A percentile compares a stretch with the other conserved stretches of the same genome.
These are phyloP conservation scores for Puccinia hordei DNA, from an alignment of 1,284 basidiomycete genomes.

Conservation along the genomic window DNA sequence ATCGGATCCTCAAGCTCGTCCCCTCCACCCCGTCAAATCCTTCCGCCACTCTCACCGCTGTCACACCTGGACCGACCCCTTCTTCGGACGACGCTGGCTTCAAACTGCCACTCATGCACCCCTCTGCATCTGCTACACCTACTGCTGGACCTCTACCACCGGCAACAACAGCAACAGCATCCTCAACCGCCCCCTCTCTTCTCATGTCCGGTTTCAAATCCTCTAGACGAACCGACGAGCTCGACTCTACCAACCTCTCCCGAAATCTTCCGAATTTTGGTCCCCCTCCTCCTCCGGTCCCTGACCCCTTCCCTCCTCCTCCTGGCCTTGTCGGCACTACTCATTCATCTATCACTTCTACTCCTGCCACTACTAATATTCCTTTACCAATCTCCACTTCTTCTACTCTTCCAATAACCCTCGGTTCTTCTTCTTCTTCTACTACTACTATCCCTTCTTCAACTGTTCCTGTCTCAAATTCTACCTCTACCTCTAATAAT, in stretches of 20 bases:
- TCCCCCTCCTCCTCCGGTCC: not conserved
- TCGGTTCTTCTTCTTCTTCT: too few species aligned
- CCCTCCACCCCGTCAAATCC: not conserved
- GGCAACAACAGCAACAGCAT: too few species aligned
- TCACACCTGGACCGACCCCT: not conserved
- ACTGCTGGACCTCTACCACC: not conserved
- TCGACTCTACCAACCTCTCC: not conserved
- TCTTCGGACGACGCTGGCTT: not conserved
- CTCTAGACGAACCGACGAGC: not conserved
- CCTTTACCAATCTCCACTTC: too few species aligned
- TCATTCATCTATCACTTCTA: not conserved
- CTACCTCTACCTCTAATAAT: not conserved
- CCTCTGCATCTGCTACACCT: not conserved
- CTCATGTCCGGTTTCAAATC: not conserved
- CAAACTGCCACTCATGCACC: not conserved
- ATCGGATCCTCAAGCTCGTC: conserved; percentile 1
- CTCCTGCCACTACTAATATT: not conserved
- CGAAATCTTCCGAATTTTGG: too few species aligned
- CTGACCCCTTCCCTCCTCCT: too few species aligned
- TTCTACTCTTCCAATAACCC: too few species aligned
- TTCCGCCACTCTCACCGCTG: not conserved
- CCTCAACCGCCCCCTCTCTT: too few species aligned
- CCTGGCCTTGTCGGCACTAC: not conserved
- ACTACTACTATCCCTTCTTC: not conserved
- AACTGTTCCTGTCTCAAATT: too few species aligned